Conservation (phyloP, 1,139 yeast genomes). For the Magnusiomyces starmeri region DNA sequence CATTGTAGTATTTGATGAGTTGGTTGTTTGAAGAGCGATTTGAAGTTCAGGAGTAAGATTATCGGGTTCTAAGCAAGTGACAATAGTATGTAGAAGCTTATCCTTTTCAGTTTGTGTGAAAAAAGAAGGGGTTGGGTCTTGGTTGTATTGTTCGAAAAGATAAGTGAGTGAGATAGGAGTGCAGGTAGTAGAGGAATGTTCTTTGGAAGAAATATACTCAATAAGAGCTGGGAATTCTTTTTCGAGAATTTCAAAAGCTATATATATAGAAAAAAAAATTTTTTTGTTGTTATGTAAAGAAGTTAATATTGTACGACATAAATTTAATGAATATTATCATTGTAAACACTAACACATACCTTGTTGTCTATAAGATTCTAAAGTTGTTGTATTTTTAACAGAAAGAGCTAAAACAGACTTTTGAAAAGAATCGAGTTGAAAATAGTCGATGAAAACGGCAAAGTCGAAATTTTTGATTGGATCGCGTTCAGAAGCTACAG, state of each 20-base stretch:
- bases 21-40: neutral
- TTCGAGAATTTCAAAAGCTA: constrained; percentile 1
- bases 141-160: neutral
- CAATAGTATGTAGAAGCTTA: constrained; percentile 8
- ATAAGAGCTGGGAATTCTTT: neutral
- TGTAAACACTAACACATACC: neutral
- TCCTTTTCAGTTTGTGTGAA: neutral
- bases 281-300: no score
- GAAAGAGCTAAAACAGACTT: constrained; percentile 10
- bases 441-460: constrained; percentile 19
- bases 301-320: neutral
- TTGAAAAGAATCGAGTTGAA: constrained; percentile 21
- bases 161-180: neutral
- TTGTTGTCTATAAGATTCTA: neutral
- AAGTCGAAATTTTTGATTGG: constrained; percentile 13
- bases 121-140: neutral
- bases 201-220: neutral
- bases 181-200: neutral
- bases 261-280: no score
- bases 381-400: neutral
- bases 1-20: constrained; percentile 7
- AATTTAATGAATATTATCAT: neutral
- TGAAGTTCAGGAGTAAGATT: constrained; percentile 11
- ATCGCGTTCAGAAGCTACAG: constrained; percentile 26
- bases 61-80: constrained; percentile 6